These are phyloP conservation scores for Trametes gibbosa DNA, from an alignment of 768 basidiomycete species.

Conservation along the genomic window DNA sequence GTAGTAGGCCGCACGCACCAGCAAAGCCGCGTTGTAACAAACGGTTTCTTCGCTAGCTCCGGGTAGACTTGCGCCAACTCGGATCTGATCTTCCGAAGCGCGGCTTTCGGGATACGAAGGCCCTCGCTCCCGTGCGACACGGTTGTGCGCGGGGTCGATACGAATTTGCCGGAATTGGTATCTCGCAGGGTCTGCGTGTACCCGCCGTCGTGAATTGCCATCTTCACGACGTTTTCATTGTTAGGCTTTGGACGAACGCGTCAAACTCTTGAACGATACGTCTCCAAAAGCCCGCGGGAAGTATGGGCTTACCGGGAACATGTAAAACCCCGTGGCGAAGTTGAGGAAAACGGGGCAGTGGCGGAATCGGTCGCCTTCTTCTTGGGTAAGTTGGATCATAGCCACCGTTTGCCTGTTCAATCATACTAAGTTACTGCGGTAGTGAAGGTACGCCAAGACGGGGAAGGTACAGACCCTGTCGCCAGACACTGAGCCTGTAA, in stretches of 20 bases:
- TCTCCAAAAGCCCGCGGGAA: neutral
- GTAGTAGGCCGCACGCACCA: conserved; percentile 54
- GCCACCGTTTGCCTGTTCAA: conserved; percentile 69
- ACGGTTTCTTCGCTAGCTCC: conserved; percentile 69
- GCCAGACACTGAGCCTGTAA: conserved; percentile 58
- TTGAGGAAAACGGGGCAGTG: conserved; percentile 70
- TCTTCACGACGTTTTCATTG: conserved; percentile 65
- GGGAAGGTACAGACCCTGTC: conserved; percentile 63
- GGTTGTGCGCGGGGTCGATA: conserved; percentile 80
- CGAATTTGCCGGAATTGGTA: conserved; percentile 31
- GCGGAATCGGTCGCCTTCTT: conserved; percentile 64
- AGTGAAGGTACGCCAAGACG: neutral
- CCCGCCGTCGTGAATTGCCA: conserved; percentile 75
- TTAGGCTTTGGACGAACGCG: conserved; percentile 50
- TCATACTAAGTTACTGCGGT: neutral
- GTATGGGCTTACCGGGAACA: conserved; percentile 66
- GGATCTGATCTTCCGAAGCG: conserved; percentile 48
- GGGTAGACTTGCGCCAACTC: conserved; percentile 66
- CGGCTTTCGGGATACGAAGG: conserved; percentile 61
- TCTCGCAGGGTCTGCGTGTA: conserved; percentile 44
- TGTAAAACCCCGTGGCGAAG: conserved; percentile 72
- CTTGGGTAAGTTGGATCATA: conserved; percentile 66
- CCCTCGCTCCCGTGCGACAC: conserved; percentile 55
- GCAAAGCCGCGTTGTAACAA: conserved; percentile 75
- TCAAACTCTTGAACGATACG: neutral